These are phyloP conservation scores for Saturnispora bothae DNA, from an alignment of 805 yeast genomes.

Conservation along the genomic window DNA sequence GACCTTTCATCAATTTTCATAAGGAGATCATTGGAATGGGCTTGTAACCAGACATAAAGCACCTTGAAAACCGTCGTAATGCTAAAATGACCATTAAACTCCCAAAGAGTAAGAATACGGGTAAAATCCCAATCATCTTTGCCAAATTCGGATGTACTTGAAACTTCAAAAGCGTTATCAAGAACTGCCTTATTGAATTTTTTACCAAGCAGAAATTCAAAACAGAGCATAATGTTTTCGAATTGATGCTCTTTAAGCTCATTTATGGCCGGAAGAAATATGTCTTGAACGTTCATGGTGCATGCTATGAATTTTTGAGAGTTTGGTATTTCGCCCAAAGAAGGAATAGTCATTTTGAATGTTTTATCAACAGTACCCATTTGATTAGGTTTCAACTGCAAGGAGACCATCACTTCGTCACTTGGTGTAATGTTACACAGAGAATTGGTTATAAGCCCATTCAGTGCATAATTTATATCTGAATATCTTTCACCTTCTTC, in stretches of 20 bases:
- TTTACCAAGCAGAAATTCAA: conserved; percentile 14
- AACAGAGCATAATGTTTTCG: conserved; percentile 15
- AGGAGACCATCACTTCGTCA: conserved; percentile 4
- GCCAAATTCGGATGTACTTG: conserved; percentile 4
- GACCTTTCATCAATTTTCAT: conserved; percentile 12
- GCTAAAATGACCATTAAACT: conserved; percentile 2
- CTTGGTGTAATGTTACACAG: conserved; percentile 4
- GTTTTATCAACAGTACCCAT: conserved; percentile 14
- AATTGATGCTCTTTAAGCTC: conserved; percentile 16
- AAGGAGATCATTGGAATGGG: conserved; percentile 13
- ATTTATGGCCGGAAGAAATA: conserved; percentile 32
- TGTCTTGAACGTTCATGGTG: conserved; percentile 16
- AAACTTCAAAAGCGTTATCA: not conserved
- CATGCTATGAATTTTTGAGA: conserved; percentile 15
- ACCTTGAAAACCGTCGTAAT: conserved; percentile 12
- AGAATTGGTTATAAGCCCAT: conserved; percentile 1
- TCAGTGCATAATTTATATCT: conserved; percentile 2
- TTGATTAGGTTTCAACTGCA: conserved; percentile 9
- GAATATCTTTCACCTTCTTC: conserved; percentile 1
- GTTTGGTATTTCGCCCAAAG: conserved; percentile 8
- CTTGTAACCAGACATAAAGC: conserved; percentile 21
- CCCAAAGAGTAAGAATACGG: conserved; percentile 11
- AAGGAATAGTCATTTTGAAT: conserved; percentile 11
- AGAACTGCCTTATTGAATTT: not conserved
- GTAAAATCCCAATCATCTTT: conserved; percentile 11